Base-by-base conservation (phyloP, 2,329 filamentous ascomycete species). In the Chaetomium olivaceum region DNA sequence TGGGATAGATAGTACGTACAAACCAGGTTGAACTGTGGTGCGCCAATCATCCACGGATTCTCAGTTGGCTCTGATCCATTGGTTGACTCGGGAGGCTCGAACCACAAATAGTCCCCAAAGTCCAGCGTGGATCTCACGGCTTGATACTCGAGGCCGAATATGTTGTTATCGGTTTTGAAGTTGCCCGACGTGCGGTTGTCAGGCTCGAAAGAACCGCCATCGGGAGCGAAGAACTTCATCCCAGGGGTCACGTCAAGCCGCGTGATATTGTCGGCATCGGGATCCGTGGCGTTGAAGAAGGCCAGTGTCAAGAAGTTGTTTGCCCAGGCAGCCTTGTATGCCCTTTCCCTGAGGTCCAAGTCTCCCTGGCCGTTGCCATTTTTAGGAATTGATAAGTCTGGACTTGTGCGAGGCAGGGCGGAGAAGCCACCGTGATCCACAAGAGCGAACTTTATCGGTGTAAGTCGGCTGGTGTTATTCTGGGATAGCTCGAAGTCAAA, bases 241-340 rank as follows among this genome's bases (percentile, higher is more conserved):
- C 63, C 63, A 1, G 58, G 58, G 3, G 58, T 58, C 23, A 62
- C 58, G n/a, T 65, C 59, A 5, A 43, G 25, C 39, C 39, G 4
- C 52, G 58, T 19, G 51, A 58, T 4, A 65, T 61, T 31, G 55
- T 57, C 8, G 3, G 51, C 8, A 39, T 65, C 31, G 11, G 43
- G 29, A 39, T 50, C 52, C 0, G 63, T 65, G 25, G 29, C 50
- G 50, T 66, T 66, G 29, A 66, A 62, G 33, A 33, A 52, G 1
- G 57, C 60, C 4, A 66, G 48, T 0, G 64, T 66, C 14, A 63
- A 8, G 43, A 56, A 62, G 39, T 66, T 66, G 50, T 43, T 63
- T 3, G 36, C 36, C 64, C 64, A 66, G 14, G 64, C 64, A 2
- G 64, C 64, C 50, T 59, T 66, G 55, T 59, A 66, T 2, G 64